Percentiles rank a stretch among this genome's conserved stretches.
Conservation (phyloP, 768 basidiomycete species). For the Chalciporus chontae region DNA sequence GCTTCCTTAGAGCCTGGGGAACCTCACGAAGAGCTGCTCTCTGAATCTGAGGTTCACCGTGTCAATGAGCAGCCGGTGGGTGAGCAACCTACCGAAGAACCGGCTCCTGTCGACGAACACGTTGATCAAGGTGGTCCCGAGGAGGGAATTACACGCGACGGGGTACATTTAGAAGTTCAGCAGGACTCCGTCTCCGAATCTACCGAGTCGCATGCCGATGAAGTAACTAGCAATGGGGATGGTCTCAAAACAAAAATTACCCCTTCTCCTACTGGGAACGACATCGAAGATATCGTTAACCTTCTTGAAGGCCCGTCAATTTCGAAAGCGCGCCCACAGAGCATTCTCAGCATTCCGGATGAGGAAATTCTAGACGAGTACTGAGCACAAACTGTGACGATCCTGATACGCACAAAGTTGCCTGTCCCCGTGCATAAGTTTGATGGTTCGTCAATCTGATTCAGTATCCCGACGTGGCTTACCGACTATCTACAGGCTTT, state of each 20-base stretch:
- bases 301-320: conserved; percentile 48
- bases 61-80: conserved; percentile 8
- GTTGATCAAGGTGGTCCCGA: conserved; percentile 2
- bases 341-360: conserved; percentile 49
- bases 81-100: conserved; percentile 7
- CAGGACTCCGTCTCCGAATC: conserved; percentile 6
- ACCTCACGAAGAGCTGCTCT: conserved; percentile 3
- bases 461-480: not conserved
- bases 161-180: conserved; percentile 8
- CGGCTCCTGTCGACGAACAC: conserved; percentile 3
- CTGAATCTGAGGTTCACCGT: conserved; percentile 8
- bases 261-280: conserved; percentile 28
- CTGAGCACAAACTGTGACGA: conserved; percentile 23
- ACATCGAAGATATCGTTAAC: conserved; percentile 64
- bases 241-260: not conserved
- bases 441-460: conserved; percentile 9
- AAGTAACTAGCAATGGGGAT: conserved; percentile 11
- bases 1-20: conserved; percentile 6
- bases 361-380: conserved; percentile 58
- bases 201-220: conserved; percentile 8
- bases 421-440: conserved; percentile 23
- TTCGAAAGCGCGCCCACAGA: conserved; percentile 39
- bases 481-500: not conserved
- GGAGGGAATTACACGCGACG: conserved; percentile 9
- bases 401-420: conserved; percentile 16